phyloP scores from a whole-genome alignment of 208 protist genomes.

The Wallacemonas sp. region DNA sequence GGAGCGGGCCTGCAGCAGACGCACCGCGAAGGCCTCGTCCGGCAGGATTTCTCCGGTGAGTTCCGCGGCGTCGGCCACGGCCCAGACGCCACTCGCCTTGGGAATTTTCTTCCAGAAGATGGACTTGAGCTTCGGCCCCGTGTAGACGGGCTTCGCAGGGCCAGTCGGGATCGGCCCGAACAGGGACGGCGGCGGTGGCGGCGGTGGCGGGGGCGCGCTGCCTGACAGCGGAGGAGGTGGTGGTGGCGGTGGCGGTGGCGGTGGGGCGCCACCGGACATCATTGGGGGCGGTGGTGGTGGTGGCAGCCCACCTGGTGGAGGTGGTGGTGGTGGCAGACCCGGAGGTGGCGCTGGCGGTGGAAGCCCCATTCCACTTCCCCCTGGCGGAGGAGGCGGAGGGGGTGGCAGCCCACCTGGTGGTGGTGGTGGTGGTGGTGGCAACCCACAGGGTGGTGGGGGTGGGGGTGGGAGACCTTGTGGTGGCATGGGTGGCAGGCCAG shows the following conservation, averaged over 20 bases:
- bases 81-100: slow-evolving; percentile 65
- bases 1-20: slow-evolving; percentile 26
- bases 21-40: slow-evolving; percentile 50
- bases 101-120: slow-evolving; percentile 84
- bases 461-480: slow-evolving; percentile 13
- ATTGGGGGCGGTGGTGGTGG: slow-evolving; percentile 32
- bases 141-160: slow-evolving; percentile 24
- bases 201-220: slow-evolving; percentile 17
- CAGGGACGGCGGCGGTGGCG: slow-evolving; percentile 18
- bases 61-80: slow-evolving; percentile 26
- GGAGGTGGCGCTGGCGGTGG: not conserved
- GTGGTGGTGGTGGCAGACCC: slow-evolving; percentile 19
- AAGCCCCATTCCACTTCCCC: no score
- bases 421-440: slow-evolving; percentile 25
- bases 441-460: slow-evolving; percentile 26
- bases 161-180: slow-evolving; percentile 2
- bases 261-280: slow-evolving; percentile 30
- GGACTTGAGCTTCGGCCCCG: slow-evolving; percentile 68
- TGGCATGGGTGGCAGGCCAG: slow-evolving; percentile 4
- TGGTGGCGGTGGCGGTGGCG: slow-evolving; percentile 35
- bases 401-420: slow-evolving; percentile 2
- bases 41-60: slow-evolving; percentile 23
- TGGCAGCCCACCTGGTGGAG: slow-evolving; percentile 17
- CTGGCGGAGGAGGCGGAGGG: slow-evolving; percentile 1
- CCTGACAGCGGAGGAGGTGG: slow-evolving; percentile 20